Base-by-base conservation (phyloP, 2,329 filamentous ascomycete genomes). In the Atkinsonella hypoxylon region DNA sequence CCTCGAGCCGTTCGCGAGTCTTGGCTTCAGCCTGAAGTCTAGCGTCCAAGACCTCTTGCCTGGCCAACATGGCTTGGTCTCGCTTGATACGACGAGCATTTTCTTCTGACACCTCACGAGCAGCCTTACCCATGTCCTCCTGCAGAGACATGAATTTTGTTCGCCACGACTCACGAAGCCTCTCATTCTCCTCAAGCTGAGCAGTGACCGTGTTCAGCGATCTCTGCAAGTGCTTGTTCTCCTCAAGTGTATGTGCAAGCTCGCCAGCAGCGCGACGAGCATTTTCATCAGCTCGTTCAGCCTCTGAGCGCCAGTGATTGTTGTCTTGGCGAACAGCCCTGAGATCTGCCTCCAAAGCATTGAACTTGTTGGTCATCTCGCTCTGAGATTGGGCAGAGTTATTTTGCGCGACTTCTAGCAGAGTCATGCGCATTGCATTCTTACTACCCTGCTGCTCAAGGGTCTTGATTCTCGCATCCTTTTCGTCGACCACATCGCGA, bases 121-220 rank as follows among this genome's bases (percentile, higher is more conserved):
- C 83, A 46, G 89, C 87, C 51, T 75, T 75, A 32, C 82, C 79
- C 84, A 97, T 91, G 58, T 96, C 89, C 55, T 89, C 80, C 67
- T 97, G 90, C 39, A 98, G 73, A 53, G 82, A 82, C 58, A 91
- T 81, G 61, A 96, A 86, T 67, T 93, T 95, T 64, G 75, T 74
- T 57, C 89, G 84, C 79, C 94, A 90, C 54, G 77, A 82, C 63
- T 95, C 88, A 52, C 89, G 84, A 53, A 94, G 79, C 55, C 85
- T 82, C 61, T 90, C 82, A 61, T 89, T 91, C 69, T 95, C 90
- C 61, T 93, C 83, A 41, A 93, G 79, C 62, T 95, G 89, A 44
- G 78, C 78, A 54, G 83, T 81, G 50, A 95, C 75, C 20, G 82
- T 83, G 54, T 83, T 80, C 52, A 95, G 80, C 31, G 83, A 82